phyloP scores from a whole-genome alignment of 2,329 filamentous ascomycete genomes.

The Cryphonectria carpinicola region DNA sequence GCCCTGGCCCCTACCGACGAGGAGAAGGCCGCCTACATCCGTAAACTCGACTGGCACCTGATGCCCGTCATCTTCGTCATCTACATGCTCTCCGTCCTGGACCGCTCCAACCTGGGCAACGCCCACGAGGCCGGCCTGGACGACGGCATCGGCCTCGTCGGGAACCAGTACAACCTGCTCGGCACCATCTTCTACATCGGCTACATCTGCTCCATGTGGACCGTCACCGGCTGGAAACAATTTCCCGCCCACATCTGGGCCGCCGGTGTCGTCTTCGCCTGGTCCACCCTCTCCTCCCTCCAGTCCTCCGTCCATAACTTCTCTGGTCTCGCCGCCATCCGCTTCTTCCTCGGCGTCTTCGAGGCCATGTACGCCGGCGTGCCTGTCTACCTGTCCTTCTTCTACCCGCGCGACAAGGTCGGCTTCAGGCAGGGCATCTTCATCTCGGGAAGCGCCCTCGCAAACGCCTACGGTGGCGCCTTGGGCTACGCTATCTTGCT shows the following conservation, averaged over 20 bases:
- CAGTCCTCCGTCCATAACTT: slow-evolving; percentile 44
- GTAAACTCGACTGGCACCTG: slow-evolving; percentile 31
- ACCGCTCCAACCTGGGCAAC: slow-evolving; percentile 38
- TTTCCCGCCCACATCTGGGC: slow-evolving; percentile 42
- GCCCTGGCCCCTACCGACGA: slow-evolving; percentile 8
- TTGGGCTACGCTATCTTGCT: slow-evolving; percentile 44
- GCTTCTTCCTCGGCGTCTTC: slow-evolving; percentile 47
- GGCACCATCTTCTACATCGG: slow-evolving; percentile 36
- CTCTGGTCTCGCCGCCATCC: slow-evolving; percentile 44
- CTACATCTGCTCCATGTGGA: slow-evolving; percentile 30
- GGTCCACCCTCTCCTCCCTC: slow-evolving; percentile 48
- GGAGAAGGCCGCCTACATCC: slow-evolving; percentile 21
- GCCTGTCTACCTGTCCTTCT: slow-evolving; percentile 53
- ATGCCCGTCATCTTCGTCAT: slow-evolving; percentile 35
- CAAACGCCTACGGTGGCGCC: slow-evolving; percentile 44
- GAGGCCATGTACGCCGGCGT: slow-evolving; percentile 45
- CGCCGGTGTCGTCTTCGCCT: slow-evolving; percentile 46
- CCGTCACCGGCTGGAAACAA: slow-evolving; percentile 30
- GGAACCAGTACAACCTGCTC: slow-evolving; percentile 34
- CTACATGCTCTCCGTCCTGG: slow-evolving; percentile 40
- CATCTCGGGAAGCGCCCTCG: slow-evolving; percentile 45
- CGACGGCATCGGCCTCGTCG: slow-evolving; percentile 34
- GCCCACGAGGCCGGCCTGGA: slow-evolving; percentile 38
- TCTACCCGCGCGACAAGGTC: slow-evolving; percentile 61
- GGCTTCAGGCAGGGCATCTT: slow-evolving; percentile 61